A percentile compares a stretch with the other conserved stretches of the same genome.
Conservation (phyloP, 352 stramenopile species). For the Aphanomyces invadans region DNA sequence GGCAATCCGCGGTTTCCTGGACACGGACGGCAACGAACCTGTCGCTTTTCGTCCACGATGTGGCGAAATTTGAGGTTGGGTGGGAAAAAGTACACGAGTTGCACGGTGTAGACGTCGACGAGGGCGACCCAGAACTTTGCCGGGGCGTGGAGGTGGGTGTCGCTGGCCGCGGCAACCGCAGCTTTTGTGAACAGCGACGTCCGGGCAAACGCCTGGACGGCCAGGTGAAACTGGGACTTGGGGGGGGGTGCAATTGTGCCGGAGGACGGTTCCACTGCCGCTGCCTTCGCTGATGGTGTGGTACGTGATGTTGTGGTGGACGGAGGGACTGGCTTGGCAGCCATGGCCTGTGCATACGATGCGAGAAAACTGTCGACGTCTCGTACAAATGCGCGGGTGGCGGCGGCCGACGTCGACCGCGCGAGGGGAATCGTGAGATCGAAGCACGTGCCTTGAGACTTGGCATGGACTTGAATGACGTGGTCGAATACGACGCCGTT, state of each 20-base stretch:
- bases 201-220: background rate
- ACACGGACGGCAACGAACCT: no score
- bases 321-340: no score
- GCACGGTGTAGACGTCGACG: background rate
- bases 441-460: conserved; percentile 47
- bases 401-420: conserved; percentile 39
- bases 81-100: conserved; percentile 6
- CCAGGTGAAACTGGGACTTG: background rate
- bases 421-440: conserved; percentile 51
- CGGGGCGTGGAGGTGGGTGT: background rate
- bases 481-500: conserved; percentile 74
- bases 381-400: conserved; percentile 64
- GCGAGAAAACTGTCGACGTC: conserved; percentile 51
- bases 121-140: conserved; percentile 7
- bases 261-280: no score
- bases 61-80: background rate
- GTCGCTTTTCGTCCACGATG: background rate
- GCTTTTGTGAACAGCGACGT: background rate
- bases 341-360: no score
- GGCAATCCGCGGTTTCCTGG: no score
- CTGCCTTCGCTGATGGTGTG: no score
- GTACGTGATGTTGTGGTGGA: no score
- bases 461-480: conserved; percentile 58
- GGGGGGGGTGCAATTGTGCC: background rate
- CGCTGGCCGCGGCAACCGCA: background rate